Evolutionary conservation across 1,139 yeast genomes (phyloP).

Genomic region (Wickerhamomyces sp.): DNA sequence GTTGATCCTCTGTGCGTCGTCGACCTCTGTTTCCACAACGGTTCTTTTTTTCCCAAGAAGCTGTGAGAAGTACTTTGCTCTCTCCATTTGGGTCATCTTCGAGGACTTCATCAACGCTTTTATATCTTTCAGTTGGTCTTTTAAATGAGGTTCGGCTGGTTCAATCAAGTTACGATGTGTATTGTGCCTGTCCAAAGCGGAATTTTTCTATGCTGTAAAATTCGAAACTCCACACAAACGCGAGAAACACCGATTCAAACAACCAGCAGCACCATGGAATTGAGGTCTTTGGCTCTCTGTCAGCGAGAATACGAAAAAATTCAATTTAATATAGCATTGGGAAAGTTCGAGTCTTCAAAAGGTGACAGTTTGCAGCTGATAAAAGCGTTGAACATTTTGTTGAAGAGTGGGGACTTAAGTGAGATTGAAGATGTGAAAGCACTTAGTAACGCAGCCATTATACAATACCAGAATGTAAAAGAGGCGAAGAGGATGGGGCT

Average conservation of each 20-base stretch:
- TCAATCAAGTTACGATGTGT: not conserved
- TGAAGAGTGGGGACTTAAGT: constrained; percentile 5
- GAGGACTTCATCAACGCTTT: too few relatives aligned
- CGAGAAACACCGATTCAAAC: not conserved
- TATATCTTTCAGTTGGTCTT: too few relatives aligned
- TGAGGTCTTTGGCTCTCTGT: constrained; percentile 4
- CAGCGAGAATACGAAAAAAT: constrained; percentile 8
- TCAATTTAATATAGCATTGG: constrained; percentile 6
- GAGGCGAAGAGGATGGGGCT: constrained; percentile 3
- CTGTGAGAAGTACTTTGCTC: constrained; percentile 9
- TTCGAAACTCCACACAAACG: not conserved
- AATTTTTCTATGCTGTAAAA: too few relatives aligned
- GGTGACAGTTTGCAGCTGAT: constrained; percentile 5
- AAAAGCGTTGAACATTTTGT: constrained; percentile 12
- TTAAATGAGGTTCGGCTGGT: too few relatives aligned
- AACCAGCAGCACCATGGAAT: too few relatives aligned
- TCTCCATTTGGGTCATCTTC: constrained; percentile 3
- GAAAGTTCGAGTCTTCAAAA: constrained; percentile 6
- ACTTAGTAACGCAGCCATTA: constrained; percentile 5
- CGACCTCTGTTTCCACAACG: constrained; percentile 16
- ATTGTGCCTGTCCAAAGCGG: constrained; percentile 7
- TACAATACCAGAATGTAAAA: constrained; percentile 11
- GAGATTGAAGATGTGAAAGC: not conserved
- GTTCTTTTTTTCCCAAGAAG: constrained; percentile 27
- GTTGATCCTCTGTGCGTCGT: constrained; percentile 13